Conservation (phyloP, 306 rosid species). For the Neltuma alba region DNA sequence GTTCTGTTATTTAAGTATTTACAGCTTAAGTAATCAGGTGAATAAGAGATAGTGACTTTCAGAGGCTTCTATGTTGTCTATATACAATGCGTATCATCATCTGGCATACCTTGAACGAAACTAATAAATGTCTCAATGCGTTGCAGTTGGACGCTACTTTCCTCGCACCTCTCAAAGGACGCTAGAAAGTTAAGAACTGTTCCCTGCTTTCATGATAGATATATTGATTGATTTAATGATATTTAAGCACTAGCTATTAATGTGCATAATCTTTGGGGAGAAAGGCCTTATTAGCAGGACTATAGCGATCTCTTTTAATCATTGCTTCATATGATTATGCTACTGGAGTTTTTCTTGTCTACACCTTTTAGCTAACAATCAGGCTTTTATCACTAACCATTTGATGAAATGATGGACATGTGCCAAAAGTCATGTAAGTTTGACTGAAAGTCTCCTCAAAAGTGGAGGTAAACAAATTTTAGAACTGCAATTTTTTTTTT, state of each 20-base stretch:
- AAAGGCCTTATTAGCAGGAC: not conserved
- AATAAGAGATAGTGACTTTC: not conserved
- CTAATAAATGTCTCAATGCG: not conserved
- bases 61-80: not conserved
- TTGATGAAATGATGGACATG: not conserved
- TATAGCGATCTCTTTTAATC: slow-evolving; percentile 9
- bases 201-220: not conserved
- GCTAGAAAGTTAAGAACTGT: not conserved
- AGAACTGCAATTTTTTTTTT: not conserved
- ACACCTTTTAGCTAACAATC: not conserved
- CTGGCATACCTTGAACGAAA: slow-evolving; percentile 1
- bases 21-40: not conserved
- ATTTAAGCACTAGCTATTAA: not conserved
- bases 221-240: not conserved
- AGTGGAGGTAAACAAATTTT: slow-evolving; percentile 22
- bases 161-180: not conserved
- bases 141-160: not conserved
- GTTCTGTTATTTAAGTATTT: not conserved
- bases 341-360: not conserved
- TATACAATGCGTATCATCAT: not conserved
- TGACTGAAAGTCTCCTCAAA: not conserved
- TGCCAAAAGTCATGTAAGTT: not conserved
- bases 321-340: not conserved
- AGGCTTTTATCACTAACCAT: slow-evolving; percentile 13
- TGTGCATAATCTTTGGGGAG: not conserved